Evolutionary conservation across 2,329 filamentous ascomycete species (phyloP), one percentile per base, ranked within the genome.

Genomic region (Polytolypa hystricis): DNA sequence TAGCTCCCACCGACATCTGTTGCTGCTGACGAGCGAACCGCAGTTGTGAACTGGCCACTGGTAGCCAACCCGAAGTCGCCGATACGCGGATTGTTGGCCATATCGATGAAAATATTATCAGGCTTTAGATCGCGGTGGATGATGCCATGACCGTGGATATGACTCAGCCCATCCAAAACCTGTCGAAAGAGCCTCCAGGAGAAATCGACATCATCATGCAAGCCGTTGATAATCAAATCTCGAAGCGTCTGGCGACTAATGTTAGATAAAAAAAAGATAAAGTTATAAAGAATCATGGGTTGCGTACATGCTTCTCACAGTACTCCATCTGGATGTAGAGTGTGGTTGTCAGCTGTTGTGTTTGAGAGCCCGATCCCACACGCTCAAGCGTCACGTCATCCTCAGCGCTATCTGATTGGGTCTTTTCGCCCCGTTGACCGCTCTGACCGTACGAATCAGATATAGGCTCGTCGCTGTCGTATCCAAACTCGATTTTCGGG

Each of bases 291-390:
- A 6, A 27, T 36, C 21, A 25, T 7, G 7, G 7, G 21, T 25
- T 15, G 61, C 71, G 57, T 63, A 81, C 77, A 47, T 83, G 76
- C 54, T 89, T 91, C 56, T 96, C 89, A 53, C 91, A 98, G 48
- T 95, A 93, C 55, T 98, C 91, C 91, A 98, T 98, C 42, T 93
- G 91, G 38, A 98, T 96, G 56, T 95, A 98, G 28, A 98, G 70
- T 5, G 87, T 79, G 0, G 81, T 87, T 35, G 74, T 74, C 42
- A 74, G 71, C 3, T 74, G 67, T 38, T 71, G 66, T 14, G 65
- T 62, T 37, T 62, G 59, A 10, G 68, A 69, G 35, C 63, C 64
- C 12, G 67, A 69, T 35, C 61, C 58, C 30, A 60, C 56, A 8
- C 65, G 56, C 44, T 45, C 61, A 46, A 59, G 48, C 30, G 64